Percentiles rank a stretch among this genome's conserved stretches.
Evolutionary conservation across 257 asterid genomes (phyloP).

Genomic region (Ajuga chamaepitys): DNA sequence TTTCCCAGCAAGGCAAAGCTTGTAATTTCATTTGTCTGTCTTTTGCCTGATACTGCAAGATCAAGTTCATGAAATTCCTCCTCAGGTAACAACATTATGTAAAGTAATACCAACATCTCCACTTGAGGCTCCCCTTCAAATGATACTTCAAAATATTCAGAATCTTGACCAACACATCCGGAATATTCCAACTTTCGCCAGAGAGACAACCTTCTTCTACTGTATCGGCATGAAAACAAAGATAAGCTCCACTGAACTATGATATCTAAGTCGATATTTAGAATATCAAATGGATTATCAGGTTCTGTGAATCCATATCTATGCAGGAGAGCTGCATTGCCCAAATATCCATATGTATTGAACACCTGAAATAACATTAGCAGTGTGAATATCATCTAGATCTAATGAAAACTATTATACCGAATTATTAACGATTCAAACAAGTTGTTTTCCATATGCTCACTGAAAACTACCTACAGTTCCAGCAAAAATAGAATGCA

Average conservation of each 20-base stretch:
- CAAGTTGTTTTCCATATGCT: background rate
- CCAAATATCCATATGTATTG: conserved; percentile 74
- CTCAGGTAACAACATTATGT: conserved; percentile 60
- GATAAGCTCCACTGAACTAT: conserved; percentile 73
- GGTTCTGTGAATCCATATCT: conserved; percentile 88
- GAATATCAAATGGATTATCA: conserved; percentile 73
- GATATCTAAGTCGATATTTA: conserved; percentile 73
- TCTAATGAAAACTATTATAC: background rate
- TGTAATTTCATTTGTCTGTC: conserved; percentile 16
- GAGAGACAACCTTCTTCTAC: conserved; percentile 52
- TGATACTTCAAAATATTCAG: conserved; percentile 78
- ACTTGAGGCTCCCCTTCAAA: conserved; percentile 73
- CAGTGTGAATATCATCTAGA: background rate
- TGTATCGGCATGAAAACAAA: conserved; percentile 54
- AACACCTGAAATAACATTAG: conserved; percentile 50
- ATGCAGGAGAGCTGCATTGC: conserved; percentile 95
- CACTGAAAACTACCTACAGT: no score
- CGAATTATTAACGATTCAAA: background rate
- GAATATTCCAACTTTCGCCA: conserved; percentile 73
- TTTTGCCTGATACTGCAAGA: conserved; percentile 26
- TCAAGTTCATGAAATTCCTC: conserved; percentile 40
- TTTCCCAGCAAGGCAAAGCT: conserved; percentile 15
- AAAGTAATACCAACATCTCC: conserved; percentile 61
- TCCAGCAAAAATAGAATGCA: background rate
- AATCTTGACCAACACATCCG: conserved; percentile 55